Evolutionary conservation across 768 basidiomycete genomes (phyloP), one percentile per base, ranked within the genome.

Genomic region (Boletellus sp.): DNA sequence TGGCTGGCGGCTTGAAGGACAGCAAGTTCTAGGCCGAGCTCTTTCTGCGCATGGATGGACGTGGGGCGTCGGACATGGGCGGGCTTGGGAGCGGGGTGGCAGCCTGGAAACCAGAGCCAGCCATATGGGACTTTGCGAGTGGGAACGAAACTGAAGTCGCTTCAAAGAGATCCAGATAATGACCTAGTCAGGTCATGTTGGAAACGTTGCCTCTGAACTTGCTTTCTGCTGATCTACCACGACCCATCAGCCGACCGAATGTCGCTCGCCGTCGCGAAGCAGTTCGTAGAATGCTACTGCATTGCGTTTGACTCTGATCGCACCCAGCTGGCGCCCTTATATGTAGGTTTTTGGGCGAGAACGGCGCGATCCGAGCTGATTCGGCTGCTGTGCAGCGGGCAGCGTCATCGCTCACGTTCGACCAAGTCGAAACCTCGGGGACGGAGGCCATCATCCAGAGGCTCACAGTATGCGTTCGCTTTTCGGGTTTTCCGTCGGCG

Each of bases 211-310:
- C 47, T 17, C 38, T 28, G 33, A 48, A 13, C 11, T n/a, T n/a
- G n/a, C 35, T 48, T 51, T 51, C 47, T 26, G 44, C 53, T 43
- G 49, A 50, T 50, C 42, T 15, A 39, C 42, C 48, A 54, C 40
- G 37, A 17, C 48, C 49, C 60, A 54, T 51, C n/a, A n/a, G n/a
- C n/a, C n/a, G n/a, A n/a, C 87, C 34, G 39, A 86, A 80, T 84
- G 56, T 90, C 13, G 20, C 12, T 4, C 63, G 56, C 68, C 8
- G 76, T 97, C 65, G 90, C 92, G 9, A 78, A 81, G 64, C 83
- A 92, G 60, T 93, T 91, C 66, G 78, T 79, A 54, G 72, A 81
- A 26, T 95, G 78, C 72, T 97, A 96, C 80, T 97, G 96, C 72
- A 3, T 53, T 0, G 81, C 79, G 1, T 95, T 97, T 62, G 87